phyloP scores from a whole-genome alignment of 108 stramenopile species.

The Parmales sp. region DNA sequence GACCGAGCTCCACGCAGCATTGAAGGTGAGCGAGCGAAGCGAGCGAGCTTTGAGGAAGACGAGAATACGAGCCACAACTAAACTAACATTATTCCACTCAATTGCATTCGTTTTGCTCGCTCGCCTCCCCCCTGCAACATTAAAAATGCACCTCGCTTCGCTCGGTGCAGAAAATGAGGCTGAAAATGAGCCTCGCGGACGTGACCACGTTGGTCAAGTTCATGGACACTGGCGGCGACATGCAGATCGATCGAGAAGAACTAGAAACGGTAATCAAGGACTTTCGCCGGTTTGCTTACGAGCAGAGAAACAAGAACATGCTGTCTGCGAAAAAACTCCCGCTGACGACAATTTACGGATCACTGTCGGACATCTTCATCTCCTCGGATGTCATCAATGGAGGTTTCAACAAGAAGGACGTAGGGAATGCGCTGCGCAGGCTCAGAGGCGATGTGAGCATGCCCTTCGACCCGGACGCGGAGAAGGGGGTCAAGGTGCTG shows the following conservation, averaged over 20 bases:
- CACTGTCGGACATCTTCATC: not conserved
- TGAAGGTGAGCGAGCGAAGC: no score
- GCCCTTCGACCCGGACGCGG: not conserved
- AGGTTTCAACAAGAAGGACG: not conserved
- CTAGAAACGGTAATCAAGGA: not conserved
- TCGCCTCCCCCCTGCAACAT: no score
- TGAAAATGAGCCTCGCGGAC: slow-evolving; percentile 2
- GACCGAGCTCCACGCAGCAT: not conserved
- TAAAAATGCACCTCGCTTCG: no score
- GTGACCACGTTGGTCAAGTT: not conserved
- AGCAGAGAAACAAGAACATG: slow-evolving; percentile 12
- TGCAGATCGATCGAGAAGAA: not conserved
- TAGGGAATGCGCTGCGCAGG: not conserved
- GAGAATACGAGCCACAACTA: no score
- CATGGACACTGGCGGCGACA: slow-evolving; percentile 10
- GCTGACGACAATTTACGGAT: slow-evolving; percentile 2
- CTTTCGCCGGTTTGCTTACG: not conserved
- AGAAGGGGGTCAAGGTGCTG: not conserved
- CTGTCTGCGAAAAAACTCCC: not conserved
- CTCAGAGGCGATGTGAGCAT: slow-evolving; percentile 4
- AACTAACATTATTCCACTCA: no score
- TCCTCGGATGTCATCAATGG: not conserved
- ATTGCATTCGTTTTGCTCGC: no score
- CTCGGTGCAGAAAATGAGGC: not conserved
- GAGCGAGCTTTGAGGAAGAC: no score